These are phyloP conservation scores for Rhynchosporium graminicola DNA, from an alignment of 2,329 filamentous ascomycete genomes.

Conservation along the genomic window DNA sequence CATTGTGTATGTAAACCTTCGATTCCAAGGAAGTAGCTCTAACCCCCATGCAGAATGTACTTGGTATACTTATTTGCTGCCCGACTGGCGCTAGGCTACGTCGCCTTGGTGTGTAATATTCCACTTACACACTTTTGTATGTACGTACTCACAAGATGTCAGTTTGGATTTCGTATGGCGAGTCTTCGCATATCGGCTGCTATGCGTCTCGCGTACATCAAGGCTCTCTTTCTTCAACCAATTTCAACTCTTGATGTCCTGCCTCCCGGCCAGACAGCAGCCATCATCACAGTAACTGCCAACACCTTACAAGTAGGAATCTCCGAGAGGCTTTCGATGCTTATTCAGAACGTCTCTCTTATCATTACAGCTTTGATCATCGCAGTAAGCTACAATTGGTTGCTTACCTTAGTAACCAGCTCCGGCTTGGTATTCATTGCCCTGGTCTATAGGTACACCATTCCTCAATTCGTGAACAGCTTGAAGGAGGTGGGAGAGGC, in stretches of 20 bases:
- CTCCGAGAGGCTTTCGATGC: slow-evolving; percentile 61
- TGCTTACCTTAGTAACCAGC: slow-evolving; percentile 59
- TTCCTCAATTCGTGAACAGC: slow-evolving; percentile 59
- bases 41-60: slow-evolving; percentile 52
- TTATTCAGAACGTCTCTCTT: slow-evolving; percentile 56
- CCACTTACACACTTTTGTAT: neutral
- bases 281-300: slow-evolving; percentile 64
- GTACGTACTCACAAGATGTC: slow-evolving; percentile 38
- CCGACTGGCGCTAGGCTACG: slow-evolving; percentile 63
- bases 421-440: slow-evolving; percentile 58
- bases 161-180: slow-evolving; percentile 60
- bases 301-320: slow-evolving; percentile 65
- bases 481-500: slow-evolving; percentile 48
- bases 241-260: slow-evolving; percentile 70
- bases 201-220: slow-evolving; percentile 63
- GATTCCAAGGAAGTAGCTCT: neutral
- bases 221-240: slow-evolving; percentile 62
- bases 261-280: slow-evolving; percentile 46
- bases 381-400: slow-evolving; percentile 59
- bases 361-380: slow-evolving; percentile 56
- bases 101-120: slow-evolving; percentile 47
- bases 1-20: slow-evolving; percentile 44
- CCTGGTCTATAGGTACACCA: slow-evolving; percentile 49
- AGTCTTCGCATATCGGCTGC: slow-evolving; percentile 62
- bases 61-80: slow-evolving; percentile 71